These are phyloP conservation scores for Murraya koenigii DNA, from an alignment of 345 rosid genomes.

Conservation along the genomic window DNA sequence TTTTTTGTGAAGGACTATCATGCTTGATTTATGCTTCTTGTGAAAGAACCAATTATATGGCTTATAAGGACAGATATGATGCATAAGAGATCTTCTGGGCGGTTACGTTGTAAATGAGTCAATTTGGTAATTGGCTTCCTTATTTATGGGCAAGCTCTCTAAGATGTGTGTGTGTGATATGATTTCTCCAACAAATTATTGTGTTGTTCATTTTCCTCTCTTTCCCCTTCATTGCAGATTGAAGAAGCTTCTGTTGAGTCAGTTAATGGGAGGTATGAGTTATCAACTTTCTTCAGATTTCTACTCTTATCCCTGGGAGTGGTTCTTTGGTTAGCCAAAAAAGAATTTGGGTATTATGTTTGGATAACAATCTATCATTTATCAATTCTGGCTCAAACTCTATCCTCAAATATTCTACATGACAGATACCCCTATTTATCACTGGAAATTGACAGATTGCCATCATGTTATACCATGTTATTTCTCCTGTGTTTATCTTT, in stretches of 20 bases:
- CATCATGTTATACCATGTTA: not conserved
- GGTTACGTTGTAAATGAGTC: constrained; percentile 5
- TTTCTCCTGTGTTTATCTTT: not conserved
- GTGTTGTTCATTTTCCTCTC: not conserved
- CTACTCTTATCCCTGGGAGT: not conserved
- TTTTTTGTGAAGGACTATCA: not conserved
- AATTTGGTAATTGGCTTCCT: constrained; percentile 4
- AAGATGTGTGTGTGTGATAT: not conserved
- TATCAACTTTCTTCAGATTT: constrained; percentile 2
- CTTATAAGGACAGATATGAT: constrained; percentile 14
- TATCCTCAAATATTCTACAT: not conserved
- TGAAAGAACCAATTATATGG: constrained; percentile 17
- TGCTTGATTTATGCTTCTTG: constrained; percentile 11
- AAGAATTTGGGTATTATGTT: not conserved
- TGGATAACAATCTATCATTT: not conserved
- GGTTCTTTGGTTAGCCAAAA: not conserved
- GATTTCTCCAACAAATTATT: not conserved
- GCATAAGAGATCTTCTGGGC: constrained; percentile 6
- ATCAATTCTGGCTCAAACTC: not conserved
- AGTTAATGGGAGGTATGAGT: constrained; percentile 37
- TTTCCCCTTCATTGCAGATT: constrained; percentile 25
- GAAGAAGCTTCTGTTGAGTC: constrained; percentile 29
- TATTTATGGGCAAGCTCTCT: constrained; percentile 5
- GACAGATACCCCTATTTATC: not conserved
- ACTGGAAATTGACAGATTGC: not conserved